phyloP scores from a whole-genome alignment of 106 monocot species.

The Acorus gramineus region DNA sequence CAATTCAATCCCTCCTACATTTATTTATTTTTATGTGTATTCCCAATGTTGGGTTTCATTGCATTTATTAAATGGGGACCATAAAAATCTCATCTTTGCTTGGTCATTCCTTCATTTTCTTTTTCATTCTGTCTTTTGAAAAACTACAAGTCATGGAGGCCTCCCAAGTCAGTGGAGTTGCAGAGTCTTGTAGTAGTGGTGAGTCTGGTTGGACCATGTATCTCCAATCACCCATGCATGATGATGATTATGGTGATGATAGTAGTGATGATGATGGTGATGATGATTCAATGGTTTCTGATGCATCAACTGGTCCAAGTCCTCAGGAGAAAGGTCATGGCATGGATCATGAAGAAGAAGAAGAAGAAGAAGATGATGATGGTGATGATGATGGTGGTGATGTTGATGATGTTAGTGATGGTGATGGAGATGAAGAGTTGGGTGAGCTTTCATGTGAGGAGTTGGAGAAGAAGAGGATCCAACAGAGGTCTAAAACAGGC shows the following conservation, averaged over 20 bases:
- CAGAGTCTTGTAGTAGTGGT: constrained; percentile 49
- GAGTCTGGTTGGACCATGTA: constrained; percentile 75
- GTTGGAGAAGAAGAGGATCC: no score
- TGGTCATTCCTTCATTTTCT: no score
- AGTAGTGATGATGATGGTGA: constrained; percentile 12
- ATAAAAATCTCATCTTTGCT: no score
- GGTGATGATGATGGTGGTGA: constrained; percentile 7
- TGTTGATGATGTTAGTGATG: constrained; percentile 2
- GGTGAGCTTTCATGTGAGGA: no score
- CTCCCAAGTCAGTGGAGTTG: constrained; percentile 20
- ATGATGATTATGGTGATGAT: constrained; percentile 9
- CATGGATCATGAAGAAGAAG: background rate
- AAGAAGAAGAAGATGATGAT: background rate
- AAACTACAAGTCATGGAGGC: constrained; percentile 8
- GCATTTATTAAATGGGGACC: no score
- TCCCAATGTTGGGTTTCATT: no score
- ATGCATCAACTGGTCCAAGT: constrained; percentile 47
- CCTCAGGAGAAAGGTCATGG: background rate
- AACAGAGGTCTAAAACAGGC: no score
- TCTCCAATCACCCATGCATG: constrained; percentile 54
- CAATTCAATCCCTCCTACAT: no score
- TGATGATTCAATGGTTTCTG: constrained; percentile 53
- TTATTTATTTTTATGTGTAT: no score
- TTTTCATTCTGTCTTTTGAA: no score
- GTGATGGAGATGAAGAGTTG: background rate